Base-by-base conservation (phyloP, 1,284 basidiomycete genomes). In the Ganoderma multipileum region DNA sequence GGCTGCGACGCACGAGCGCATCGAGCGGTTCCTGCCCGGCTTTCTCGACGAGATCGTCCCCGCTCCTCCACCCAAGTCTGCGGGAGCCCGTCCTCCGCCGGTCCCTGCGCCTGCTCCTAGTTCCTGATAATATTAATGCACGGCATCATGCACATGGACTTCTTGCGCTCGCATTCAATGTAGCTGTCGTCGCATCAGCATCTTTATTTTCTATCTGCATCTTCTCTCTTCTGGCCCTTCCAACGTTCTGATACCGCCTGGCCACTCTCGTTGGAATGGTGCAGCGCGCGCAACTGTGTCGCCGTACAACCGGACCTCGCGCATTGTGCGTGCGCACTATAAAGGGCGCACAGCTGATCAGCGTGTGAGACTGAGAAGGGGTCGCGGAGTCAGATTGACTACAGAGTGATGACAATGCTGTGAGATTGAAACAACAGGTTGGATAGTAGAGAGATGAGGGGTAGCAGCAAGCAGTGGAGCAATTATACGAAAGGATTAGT, bases 1-100 rank as follows among this genome's bases (percentile, higher is more conserved):
- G 96, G 86, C 86, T 11, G 89, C 91, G 30, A 96, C 95, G 2
- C 88, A 92, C 69, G 93, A 94, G 73, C 86, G 95, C 68, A 89
- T 98, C 75, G 95, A 96, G 75, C 86, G 91, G 57, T 96, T 98
- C 83, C 82, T 97, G 61, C 96, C 96, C 20, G 94, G 95, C 12
- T 96, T 98, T 81, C 82, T 98, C 72, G 83, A 82, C 23, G 92
- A 94, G 59, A 85, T 95, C 38, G 85, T 95, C 36, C 81, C 85
- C 1, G 68, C 81, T 66, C 85, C 89, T 1, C 73, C 76, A 6
- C 77, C 77, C 4, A 72, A 74, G 12, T 68, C 72, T 18, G 65
- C 73, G 2, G n/a, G n/a, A 12, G 61, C 28, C n/a, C 55, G 61
- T 59, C 41, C 44, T 23, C 28, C 63, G 52, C 33, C 63, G 28